phyloP scores from a whole-genome alignment of 1,139 yeast genomes.

The Candida tetrigidarum region DNA sequence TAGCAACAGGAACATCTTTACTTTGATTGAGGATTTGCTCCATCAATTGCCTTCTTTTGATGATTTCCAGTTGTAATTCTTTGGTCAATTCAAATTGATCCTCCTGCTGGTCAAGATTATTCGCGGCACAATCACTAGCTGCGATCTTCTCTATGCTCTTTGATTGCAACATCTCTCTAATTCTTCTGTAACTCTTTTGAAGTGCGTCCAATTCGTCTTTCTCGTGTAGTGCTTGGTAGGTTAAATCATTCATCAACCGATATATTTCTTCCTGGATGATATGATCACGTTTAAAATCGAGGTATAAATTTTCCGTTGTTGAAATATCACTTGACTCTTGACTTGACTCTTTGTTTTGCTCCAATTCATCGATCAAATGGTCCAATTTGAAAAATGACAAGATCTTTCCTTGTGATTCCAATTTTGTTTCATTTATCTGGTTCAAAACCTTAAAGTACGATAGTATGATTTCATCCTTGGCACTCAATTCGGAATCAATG shows the following conservation, averaged over 20 bases:
- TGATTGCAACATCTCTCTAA: slow-evolving; percentile 19
- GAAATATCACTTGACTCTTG: slow-evolving; percentile 17
- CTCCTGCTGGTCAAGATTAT: slow-evolving; percentile 1
- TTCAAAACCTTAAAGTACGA: slow-evolving; percentile 33
- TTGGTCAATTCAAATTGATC: slow-evolving; percentile 9
- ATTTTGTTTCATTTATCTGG: slow-evolving; percentile 31
- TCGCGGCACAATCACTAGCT: background rate
- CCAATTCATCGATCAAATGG: slow-evolving; percentile 29
- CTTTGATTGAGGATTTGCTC: slow-evolving; percentile 16
- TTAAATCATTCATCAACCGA: slow-evolving; percentile 44
- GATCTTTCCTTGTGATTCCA: slow-evolving; percentile 37
- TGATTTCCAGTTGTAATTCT: slow-evolving; percentile 22
- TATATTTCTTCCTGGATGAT: slow-evolving; percentile 49
- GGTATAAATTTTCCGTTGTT: slow-evolving; percentile 10
- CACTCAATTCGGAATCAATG: slow-evolving; percentile 45
- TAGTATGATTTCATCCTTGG: slow-evolving; percentile 40
- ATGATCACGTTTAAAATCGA: slow-evolving; percentile 33
- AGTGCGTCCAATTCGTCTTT: slow-evolving; percentile 33
- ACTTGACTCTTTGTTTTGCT: slow-evolving; percentile 9
- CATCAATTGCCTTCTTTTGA: slow-evolving; percentile 24
- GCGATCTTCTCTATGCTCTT: background rate
- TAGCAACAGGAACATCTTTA: slow-evolving; percentile 25
- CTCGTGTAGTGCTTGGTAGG: slow-evolving; percentile 40
- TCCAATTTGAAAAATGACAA: slow-evolving; percentile 43
- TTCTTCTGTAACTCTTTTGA: slow-evolving; percentile 20